These are phyloP conservation scores for Pycnococcus provasolii DNA, from an alignment of 139 green algal species.

Conservation along the genomic window DNA sequence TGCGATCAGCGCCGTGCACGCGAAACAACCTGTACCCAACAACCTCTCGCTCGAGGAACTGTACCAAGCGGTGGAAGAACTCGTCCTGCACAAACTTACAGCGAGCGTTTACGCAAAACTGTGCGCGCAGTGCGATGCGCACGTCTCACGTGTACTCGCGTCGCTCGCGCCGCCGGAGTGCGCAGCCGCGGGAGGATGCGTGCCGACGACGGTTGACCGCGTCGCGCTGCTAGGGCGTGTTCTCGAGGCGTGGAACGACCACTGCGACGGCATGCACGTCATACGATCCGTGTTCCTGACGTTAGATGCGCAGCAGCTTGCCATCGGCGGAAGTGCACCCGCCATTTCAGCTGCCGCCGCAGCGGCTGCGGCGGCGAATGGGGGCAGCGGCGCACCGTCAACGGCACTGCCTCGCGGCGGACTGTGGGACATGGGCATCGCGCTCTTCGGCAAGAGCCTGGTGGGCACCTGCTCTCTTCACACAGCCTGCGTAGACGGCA, in stretches of 20 bases:
- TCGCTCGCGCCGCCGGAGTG: conserved; percentile 31
- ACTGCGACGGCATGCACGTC: conserved; percentile 83
- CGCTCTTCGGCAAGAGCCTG: conserved; percentile 65
- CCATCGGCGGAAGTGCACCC: background rate
- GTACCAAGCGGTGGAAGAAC: conserved; percentile 81
- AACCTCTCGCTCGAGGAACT: conserved; percentile 73
- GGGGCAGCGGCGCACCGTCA: background rate
- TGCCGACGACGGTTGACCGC: conserved; percentile 38
- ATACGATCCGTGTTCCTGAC: conserved; percentile 42
- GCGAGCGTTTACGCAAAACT: conserved; percentile 64
- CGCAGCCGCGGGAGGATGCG: background rate
- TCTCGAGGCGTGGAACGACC: conserved; percentile 53
- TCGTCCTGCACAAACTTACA: conserved; percentile 85
- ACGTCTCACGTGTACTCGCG: conserved; percentile 46
- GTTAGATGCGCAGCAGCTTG: conserved; percentile 54
- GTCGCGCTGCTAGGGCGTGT: conserved; percentile 59
- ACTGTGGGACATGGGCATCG: conserved; percentile 70
- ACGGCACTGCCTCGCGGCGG: background rate
- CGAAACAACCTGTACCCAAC: conserved; percentile 51
- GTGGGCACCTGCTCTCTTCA: conserved; percentile 33
- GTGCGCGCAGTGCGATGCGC: conserved; percentile 54
- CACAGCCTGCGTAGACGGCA: conserved; percentile 17
- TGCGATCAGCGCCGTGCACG: conserved; percentile 72
- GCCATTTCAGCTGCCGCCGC: background rate
- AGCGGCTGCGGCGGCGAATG: background rate